Percentiles rank a stretch among this genome's conserved stretches.
Evolutionary conservation across 2,329 filamentous ascomycete species (phyloP).

Genomic region (Fragosphaeria purpurea): DNA sequence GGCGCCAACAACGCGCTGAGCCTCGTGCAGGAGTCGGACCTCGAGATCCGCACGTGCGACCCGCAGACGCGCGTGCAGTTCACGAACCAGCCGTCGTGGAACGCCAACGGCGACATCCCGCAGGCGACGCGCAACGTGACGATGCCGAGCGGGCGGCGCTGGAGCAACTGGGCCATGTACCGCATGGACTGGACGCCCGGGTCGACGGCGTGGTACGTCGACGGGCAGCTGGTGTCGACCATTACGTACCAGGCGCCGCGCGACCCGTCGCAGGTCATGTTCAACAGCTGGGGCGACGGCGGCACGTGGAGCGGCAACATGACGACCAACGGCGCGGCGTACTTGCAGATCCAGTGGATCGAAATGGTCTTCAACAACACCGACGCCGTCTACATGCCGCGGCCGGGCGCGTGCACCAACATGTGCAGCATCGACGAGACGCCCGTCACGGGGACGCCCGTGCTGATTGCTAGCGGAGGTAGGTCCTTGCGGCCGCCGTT

Average conservation of each 20-base stretch:
- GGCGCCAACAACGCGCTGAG: conserved; percentile 12
- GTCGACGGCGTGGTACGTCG: conserved; percentile 37
- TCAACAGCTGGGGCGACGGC: conserved; percentile 45
- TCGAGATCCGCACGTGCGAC: conserved; percentile 31
- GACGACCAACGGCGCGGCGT: conserved; percentile 28
- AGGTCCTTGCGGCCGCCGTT: neutral
- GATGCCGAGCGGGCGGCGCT: conserved; percentile 25
- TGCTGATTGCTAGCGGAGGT: conserved; percentile 18
- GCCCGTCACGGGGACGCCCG: conserved; percentile 24
- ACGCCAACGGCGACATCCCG: conserved; percentile 29
- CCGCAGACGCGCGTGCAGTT: conserved; percentile 29
- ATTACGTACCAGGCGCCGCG: conserved; percentile 40
- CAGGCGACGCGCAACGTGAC: conserved; percentile 30
- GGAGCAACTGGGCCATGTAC: conserved; percentile 40
- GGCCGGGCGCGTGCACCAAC: conserved; percentile 18
- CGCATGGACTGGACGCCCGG: conserved; percentile 41
- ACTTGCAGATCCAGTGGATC: conserved; percentile 42
- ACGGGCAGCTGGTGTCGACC: conserved; percentile 31
- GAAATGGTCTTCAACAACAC: conserved; percentile 37
- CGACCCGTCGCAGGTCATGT: conserved; percentile 33
- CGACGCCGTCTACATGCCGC: conserved; percentile 15
- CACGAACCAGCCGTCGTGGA: conserved; percentile 41
- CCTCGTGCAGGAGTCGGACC: conserved; percentile 25
- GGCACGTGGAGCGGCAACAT: conserved; percentile 41
- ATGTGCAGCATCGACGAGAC: conserved; percentile 31